phyloP scores from a whole-genome alignment of 768 basidiomycete genomes.

The Tulasnella sp. region DNA sequence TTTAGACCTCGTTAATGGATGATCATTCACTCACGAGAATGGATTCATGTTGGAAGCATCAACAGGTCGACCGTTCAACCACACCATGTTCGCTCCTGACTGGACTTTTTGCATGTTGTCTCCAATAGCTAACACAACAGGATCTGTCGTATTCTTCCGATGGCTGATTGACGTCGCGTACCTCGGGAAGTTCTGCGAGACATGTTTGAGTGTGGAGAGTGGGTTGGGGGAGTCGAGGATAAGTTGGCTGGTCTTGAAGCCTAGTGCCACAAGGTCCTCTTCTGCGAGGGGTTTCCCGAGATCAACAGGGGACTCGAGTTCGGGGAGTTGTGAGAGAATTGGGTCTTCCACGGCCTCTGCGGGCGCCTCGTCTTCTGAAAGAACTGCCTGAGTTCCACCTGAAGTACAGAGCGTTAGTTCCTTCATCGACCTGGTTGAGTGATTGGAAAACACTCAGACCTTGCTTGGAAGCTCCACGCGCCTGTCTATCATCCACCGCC shows the following conservation, averaged over 20 bases:
- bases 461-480: conserved; percentile 18
- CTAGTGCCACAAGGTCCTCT: conserved; percentile 54
- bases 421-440: neutral
- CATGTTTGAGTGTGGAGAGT: conserved; percentile 46
- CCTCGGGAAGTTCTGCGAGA: conserved; percentile 84
- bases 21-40: conserved; percentile 40
- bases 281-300: conserved; percentile 36
- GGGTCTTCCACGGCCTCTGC: conserved; percentile 25
- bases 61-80: conserved; percentile 70
- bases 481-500: conserved; percentile 74
- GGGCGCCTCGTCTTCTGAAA: neutral
- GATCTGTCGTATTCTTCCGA: conserved; percentile 44
- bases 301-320: conserved; percentile 3
- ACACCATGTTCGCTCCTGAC: conserved; percentile 48
- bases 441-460: neutral
- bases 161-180: conserved; percentile 68
- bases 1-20: neutral
- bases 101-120: conserved; percentile 45
- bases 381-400: neutral
- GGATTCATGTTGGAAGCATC: conserved; percentile 55
- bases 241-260: conserved; percentile 64
- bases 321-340: conserved; percentile 23
- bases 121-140: conserved; percentile 45
- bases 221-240: conserved; percentile 49
- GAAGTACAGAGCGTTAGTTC: neutral